Conservation (phyloP, 2,329 filamentous ascomycete genomes). For the Diaporthe batatas region DNA sequence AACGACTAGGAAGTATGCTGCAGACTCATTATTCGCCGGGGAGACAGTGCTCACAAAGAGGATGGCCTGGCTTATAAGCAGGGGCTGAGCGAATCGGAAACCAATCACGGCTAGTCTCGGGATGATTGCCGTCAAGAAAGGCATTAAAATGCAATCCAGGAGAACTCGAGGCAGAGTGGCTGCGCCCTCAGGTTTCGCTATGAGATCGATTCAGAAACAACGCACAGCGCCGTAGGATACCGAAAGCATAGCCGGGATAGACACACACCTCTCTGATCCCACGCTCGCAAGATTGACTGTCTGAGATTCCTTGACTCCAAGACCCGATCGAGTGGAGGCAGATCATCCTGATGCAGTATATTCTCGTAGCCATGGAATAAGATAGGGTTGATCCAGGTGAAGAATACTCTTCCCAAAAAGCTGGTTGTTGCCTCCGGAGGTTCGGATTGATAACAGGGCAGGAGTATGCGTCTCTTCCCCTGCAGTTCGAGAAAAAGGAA, state of each 20-base stretch:
- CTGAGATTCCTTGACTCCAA: constrained; percentile 46
- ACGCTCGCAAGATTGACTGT: constrained; percentile 45
- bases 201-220: background rate
- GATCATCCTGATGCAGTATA: constrained; percentile 44
- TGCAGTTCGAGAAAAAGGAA: constrained; percentile 45
- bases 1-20: constrained; percentile 50
- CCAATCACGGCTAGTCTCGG: constrained; percentile 54
- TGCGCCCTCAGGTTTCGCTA: constrained; percentile 46
- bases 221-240: background rate
- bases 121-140: constrained; percentile 50
- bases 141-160: constrained; percentile 47
- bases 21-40: constrained; percentile 2
- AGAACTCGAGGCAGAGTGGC: constrained; percentile 50
- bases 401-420: constrained; percentile 48
- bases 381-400: constrained; percentile 52
- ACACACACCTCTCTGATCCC: constrained; percentile 48
- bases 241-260: background rate
- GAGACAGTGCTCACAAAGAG: constrained; percentile 46
- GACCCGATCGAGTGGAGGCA: constrained; percentile 47
- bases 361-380: constrained; percentile 49
- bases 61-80: constrained; percentile 56
- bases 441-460: constrained; percentile 31
- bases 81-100: constrained; percentile 57
- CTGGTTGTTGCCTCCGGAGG: constrained; percentile 49
- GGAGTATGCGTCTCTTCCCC: constrained; percentile 43